Percentiles rank a stretch among this genome's conserved stretches.
These are phyloP conservation scores for Paspalum vaginatum DNA, from an alignment of 176 grass and related monocot genomes.

Conservation along the genomic window DNA sequence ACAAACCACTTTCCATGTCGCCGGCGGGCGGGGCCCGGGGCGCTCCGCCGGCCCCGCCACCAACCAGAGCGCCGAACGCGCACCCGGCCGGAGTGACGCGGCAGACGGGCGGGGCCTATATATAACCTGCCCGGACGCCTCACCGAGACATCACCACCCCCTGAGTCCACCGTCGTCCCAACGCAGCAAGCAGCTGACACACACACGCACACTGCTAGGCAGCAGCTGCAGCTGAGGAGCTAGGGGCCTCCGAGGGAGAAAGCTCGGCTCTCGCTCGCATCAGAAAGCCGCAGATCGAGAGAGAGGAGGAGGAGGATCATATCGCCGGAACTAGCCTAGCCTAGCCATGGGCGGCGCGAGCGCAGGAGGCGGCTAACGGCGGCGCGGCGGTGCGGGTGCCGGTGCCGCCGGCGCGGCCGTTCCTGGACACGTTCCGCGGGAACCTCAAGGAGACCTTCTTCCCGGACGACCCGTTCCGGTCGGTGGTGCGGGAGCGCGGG, in stretches of 20 bases:
- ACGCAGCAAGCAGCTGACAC: neutral
- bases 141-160: neutral
- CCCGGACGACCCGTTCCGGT: conserved; percentile 86
- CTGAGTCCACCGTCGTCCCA: neutral
- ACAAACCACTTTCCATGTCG: neutral
- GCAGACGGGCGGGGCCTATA: neutral
- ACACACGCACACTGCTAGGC: neutral
- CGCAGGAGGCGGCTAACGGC: conserved; percentile 33
- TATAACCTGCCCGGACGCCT: neutral
- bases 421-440: conserved; percentile 62
- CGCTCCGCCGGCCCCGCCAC: neutral
- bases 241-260: too few species aligned
- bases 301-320: too few species aligned
- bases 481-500: conserved; percentile 48
- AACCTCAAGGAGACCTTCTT: conserved; percentile 97
- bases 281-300: too few species aligned
- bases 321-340: too few species aligned
- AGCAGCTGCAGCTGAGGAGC: too few species aligned
- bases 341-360: conserved; percentile 49
- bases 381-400: conserved; percentile 41
- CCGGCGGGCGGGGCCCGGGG: neutral
- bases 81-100: neutral
- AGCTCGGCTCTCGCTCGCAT: neutral
- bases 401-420: conserved; percentile 60
- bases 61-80: neutral